phyloP scores from a whole-genome alignment of 192 early-diverging fungal genomes.

The Umbelopsis sp. region DNA sequence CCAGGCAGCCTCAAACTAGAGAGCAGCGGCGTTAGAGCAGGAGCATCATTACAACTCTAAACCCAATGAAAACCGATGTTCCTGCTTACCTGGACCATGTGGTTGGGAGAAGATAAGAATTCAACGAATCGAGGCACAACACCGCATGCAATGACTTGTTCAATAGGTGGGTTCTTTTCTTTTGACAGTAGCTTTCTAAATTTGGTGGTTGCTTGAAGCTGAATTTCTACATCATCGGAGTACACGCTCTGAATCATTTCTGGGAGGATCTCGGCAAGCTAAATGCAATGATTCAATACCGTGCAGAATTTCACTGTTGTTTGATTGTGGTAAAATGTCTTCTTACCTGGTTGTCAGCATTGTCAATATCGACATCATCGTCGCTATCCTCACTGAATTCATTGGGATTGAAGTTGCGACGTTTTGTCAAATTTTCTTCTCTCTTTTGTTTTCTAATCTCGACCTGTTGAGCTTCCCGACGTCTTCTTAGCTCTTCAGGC shows the following conservation, averaged over 20 bases:
- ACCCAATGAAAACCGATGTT: neutral
- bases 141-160: conserved; percentile 49
- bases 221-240: conserved; percentile 46
- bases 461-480: conserved; percentile 90
- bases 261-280: conserved; percentile 29
- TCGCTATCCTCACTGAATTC: conserved; percentile 75
- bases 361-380: conserved; percentile 64
- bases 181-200: conserved; percentile 56
- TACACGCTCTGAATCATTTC: conserved; percentile 36
- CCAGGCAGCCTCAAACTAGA: conserved; percentile 60
- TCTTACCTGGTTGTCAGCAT: conserved; percentile 60
- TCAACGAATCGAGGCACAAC: conserved; percentile 56
- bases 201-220: conserved; percentile 45
- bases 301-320: neutral
- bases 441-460: conserved; percentile 96
- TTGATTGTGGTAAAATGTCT: conserved; percentile 1
- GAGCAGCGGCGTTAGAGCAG: neutral
- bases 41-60: neutral
- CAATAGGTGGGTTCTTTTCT: conserved; percentile 54
- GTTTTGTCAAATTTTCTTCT: conserved; percentile 91
- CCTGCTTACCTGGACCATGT: conserved; percentile 35
- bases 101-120: conserved; percentile 46
- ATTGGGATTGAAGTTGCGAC: conserved; percentile 76
- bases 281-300: conserved; percentile 3
- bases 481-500: conserved; percentile 89